Base-by-base conservation (phyloP, 768 basidiomycete genomes). In the Thelephora ganbajun region DNA sequence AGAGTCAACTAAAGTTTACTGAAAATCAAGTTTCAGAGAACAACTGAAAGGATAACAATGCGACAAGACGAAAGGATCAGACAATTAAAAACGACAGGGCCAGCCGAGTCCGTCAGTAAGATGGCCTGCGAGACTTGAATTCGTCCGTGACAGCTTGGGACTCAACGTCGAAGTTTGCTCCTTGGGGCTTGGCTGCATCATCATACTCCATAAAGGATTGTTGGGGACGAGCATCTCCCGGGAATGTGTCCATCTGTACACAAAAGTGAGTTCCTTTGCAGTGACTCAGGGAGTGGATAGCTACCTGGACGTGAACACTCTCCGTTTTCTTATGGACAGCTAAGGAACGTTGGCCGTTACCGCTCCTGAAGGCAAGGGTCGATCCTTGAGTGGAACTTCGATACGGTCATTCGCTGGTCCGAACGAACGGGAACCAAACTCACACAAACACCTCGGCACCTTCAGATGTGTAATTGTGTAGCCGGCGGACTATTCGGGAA, bases 191-290 rank as follows among this genome's bases (percentile, higher is more conserved):
- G 41, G 77, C 79, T 13, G 68, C 53, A 0, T 68, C 72, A 53
- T 78, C 76, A 53, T 76, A 80, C 48, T 71, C 71, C 19, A 64
- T 48, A 42, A 64, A 70, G 0, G 63, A 62, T 70, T 5, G 65
- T 56, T 12, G 66, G 69, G 50, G 66, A 68, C 52, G 74, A 70
- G 48, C 6, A 44, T 52, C 55, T 4, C 54, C 48, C 33, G 57
- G 53, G 42, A 80, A 79, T 12, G 78, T 77, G 50, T 79, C 71
- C 81, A 83, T 83, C 80, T 83, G 51, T n/a, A 4, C 18, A 51
- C 26, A 9, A 30, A 30, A 30, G 9, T 30, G 26, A 30, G 26
- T 30, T 9, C 9, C 26, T 9, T 30, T 30, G 26, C 26, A 30
- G 9, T 9, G 9, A 30, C 9, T 30, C 9, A n/a, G 26, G 9